phyloP scores from a whole-genome alignment of 1,284 basidiomycete species.

The Apiotrichum porosum region DNA sequence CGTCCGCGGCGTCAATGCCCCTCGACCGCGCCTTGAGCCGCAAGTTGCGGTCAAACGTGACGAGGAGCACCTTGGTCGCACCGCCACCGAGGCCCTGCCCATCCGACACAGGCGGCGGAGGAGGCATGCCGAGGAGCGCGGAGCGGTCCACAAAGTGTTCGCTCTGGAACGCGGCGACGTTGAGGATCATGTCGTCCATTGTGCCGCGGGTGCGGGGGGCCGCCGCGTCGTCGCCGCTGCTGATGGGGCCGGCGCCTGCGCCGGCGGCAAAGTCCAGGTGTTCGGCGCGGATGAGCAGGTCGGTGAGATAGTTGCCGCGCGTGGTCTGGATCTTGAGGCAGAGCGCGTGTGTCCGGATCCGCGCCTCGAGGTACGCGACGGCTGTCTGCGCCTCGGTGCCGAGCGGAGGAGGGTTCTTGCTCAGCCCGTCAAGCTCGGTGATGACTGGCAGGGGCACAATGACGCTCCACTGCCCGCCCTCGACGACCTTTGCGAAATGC shows the following conservation, averaged over 20 bases:
- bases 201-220: conserved; percentile 68
- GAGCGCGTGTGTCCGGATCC: conserved; percentile 65
- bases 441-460: conserved; percentile 89
- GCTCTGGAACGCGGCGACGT: conserved; percentile 85
- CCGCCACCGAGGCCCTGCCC: conserved; percentile 2
- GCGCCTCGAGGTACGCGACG: conserved; percentile 68
- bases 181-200: conserved; percentile 93
- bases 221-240: conserved; percentile 51
- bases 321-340: conserved; percentile 92
- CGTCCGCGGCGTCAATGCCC: conserved; percentile 46
- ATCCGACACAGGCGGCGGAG: too few species aligned
- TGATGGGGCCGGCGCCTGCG: conserved; percentile 52
- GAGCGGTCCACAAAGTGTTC: conserved; percentile 87
- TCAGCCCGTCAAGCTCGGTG: conserved; percentile 91
- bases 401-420: conserved; percentile 61
- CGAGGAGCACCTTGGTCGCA: conserved; percentile 75
- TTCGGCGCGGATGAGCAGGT: conserved; percentile 77
- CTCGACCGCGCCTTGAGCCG: conserved; percentile 46
- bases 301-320: conserved; percentile 85
- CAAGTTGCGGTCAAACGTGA: conserved; percentile 83
- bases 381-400: conserved; percentile 64
- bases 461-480: conserved; percentile 78
- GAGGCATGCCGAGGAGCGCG: conserved; percentile 56
- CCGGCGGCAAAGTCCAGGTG: conserved; percentile 62
- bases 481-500: conserved; percentile 68